Conservation (phyloP, 352 stramenopile species). For the Pythium utonaiense region DNA sequence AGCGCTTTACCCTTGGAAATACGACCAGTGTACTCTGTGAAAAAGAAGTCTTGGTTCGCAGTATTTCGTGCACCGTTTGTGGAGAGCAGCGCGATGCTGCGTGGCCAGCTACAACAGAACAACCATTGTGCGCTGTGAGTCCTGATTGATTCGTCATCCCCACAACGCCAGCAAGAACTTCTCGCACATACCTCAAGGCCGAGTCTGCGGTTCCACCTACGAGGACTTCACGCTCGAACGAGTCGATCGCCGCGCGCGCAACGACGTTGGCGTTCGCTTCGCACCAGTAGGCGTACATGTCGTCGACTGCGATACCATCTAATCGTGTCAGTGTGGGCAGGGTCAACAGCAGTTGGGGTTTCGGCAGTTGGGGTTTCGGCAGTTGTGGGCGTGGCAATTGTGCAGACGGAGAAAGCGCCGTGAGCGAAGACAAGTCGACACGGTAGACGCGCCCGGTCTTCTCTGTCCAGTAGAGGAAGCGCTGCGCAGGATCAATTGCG, state of each 20-base stretch:
- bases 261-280: slow-evolving; percentile 66
- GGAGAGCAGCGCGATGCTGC: slow-evolving; percentile 41
- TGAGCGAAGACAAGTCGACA: neutral
- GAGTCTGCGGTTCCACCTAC: slow-evolving; percentile 51
- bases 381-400: no score
- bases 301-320: slow-evolving; percentile 57
- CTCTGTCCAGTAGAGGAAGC: slow-evolving; percentile 64
- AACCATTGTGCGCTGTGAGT: neutral
- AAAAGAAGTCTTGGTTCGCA: slow-evolving; percentile 39
- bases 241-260: slow-evolving; percentile 36
- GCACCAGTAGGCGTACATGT: slow-evolving; percentile 47
- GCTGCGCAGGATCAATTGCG: slow-evolving; percentile 27
- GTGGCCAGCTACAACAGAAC: slow-evolving; percentile 44
- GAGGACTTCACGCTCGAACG: slow-evolving; percentile 47
- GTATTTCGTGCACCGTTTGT: slow-evolving; percentile 33
- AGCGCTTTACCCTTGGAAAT: slow-evolving; percentile 31
- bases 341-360: neutral
- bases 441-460: slow-evolving; percentile 63
- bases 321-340: slow-evolving; percentile 32
- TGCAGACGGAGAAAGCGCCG: neutral
- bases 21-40: slow-evolving; percentile 61
- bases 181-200: slow-evolving; percentile 43
- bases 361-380: neutral
- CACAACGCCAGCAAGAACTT: neutral
- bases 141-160: neutral